phyloP scores from a whole-genome alignment of 495 filamentous ascomycete species.

The Xanthoparmelia taractica region DNA sequence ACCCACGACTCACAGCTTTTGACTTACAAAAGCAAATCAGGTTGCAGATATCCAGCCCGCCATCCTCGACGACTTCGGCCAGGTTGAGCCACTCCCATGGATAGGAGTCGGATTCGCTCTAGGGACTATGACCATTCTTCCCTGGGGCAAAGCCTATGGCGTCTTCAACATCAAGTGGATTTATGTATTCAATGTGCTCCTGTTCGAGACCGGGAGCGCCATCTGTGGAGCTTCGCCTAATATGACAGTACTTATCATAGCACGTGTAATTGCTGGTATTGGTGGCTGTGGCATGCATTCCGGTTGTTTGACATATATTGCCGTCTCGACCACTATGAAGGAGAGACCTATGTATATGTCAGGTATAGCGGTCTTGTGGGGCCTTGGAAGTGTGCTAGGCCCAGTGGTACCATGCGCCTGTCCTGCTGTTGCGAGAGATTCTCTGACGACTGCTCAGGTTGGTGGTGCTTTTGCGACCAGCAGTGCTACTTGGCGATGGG shows the following conservation, averaged over 20 bases:
- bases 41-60: no score
- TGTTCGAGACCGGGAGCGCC: slow-evolving; percentile 48
- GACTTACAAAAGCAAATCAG: no score
- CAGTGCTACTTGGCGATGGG: no score
- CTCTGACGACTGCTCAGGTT: no score
- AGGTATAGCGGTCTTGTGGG: no score
- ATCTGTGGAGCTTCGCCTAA: slow-evolving; percentile 48
- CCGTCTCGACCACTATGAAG: slow-evolving; percentile 32
- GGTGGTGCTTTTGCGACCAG: no score
- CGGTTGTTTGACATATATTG: slow-evolving; percentile 37
- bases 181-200: slow-evolving; percentile 39
- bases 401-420: no score
- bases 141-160: slow-evolving; percentile 39
- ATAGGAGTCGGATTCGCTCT: no score
- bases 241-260: slow-evolving; percentile 46
- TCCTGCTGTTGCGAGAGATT: no score
- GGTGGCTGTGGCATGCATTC: slow-evolving; percentile 44
- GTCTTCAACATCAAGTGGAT: slow-evolving; percentile 48
- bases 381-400: no score
- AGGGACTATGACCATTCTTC: no score
- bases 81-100: not conserved
- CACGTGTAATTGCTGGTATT: slow-evolving; percentile 39
- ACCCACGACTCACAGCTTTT: no score
- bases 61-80: not conserved
- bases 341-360: slow-evolving; percentile 41